Evolutionary conservation across 108 stramenopile genomes (phyloP), one percentile per base, ranked within the genome.

Genomic region (Chaetoceros muelleri): DNA sequence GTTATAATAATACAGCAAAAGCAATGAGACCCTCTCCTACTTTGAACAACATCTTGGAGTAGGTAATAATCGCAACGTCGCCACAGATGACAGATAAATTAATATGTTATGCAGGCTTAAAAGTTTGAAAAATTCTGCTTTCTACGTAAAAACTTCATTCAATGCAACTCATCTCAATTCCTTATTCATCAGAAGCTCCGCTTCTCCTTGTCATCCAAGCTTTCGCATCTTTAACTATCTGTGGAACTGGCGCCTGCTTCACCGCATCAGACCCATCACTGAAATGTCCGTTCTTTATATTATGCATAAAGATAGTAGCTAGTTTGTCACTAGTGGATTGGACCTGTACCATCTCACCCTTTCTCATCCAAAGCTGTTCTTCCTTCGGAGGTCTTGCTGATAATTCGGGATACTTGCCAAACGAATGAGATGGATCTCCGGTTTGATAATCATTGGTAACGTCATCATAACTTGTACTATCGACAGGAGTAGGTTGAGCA

Each of bases 21-120:
- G 88, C 89, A 24, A 95, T 95, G 94, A 76, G 78, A 24, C 94
- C 94, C 0, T 87, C 85, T 17, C 51, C 62, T 34, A 91, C 90
- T 26, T 57, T 93, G 59, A 90, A 88, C 76, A 62, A 45, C 7
- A 85, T 85, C 59, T 65, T 85, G 28, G 61, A 78, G 28, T 50
- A 51, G 3, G 52, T 47, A 40, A 10, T 40, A n/a, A n/a, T n/a
- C n/a, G n/a, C n/a, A n/a, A n/a, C n/a, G n/a, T n/a, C n/a, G n/a
- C n/a, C n/a, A n/a, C n/a, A n/a, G n/a, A n/a, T n/a, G n/a, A n/a
- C n/a, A n/a, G n/a, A n/a, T n/a, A n/a, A n/a, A n/a, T n/a, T n/a
- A n/a, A n/a, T n/a, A n/a, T n/a, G n/a, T n/a, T n/a, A n/a, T n/a
- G n/a, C n/a, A n/a, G n/a, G n/a, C n/a, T n/a, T n/a, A n/a, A n/a